Evolutionary conservation across 2,329 filamentous ascomycete genomes (phyloP), one percentile per base, ranked within the genome.

Genomic region (Pestalotiopsis sp.): DNA sequence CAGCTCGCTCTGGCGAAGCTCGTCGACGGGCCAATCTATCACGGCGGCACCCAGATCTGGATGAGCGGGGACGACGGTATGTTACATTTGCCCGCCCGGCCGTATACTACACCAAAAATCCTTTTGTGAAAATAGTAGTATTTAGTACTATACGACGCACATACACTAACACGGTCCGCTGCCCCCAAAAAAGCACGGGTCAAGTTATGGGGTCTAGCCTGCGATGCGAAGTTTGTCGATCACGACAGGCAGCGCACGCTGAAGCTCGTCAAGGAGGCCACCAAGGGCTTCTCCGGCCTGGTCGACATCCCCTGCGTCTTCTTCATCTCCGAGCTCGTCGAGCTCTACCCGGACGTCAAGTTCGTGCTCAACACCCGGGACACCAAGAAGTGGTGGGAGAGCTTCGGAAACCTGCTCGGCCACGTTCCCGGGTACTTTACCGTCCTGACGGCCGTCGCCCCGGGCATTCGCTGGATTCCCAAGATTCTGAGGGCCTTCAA

Each of bases 311-410:
- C 85, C 0, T 78, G 77, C 3, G 77, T 77, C 17, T 76, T 80
- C 64, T 80, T 86, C 31, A 75, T 84, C 20, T 77, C 80, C 14
- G 83, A 87, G 70, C 74, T 87, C 45, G 72, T 86, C 68, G 79
- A 82, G 67, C 70, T 86, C 9, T 86, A 86, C 69, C 85, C 85
- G 0, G 79, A 86, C 36, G 84, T 84, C 13, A 82, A 82, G 67
- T 83, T 86, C 3, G 80, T 87, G 20, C 79, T 80, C 68, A 80
- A 81, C 2, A 76, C 74, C 5, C 76, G 81, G 17, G 79, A 82
- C 65, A 77, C 76, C 3, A 75, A 77, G 14, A 73, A 75, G 41
- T 83, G 81, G 80, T 77, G 76, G 70, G 71, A 75, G 68, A 81
- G 79, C 67, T 73, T 76, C 20, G 25, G 9, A 31, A 49, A 6